Conservation (phyloP, 2,329 filamentous ascomycete genomes). For the Pleoardoris graminearum region DNA sequence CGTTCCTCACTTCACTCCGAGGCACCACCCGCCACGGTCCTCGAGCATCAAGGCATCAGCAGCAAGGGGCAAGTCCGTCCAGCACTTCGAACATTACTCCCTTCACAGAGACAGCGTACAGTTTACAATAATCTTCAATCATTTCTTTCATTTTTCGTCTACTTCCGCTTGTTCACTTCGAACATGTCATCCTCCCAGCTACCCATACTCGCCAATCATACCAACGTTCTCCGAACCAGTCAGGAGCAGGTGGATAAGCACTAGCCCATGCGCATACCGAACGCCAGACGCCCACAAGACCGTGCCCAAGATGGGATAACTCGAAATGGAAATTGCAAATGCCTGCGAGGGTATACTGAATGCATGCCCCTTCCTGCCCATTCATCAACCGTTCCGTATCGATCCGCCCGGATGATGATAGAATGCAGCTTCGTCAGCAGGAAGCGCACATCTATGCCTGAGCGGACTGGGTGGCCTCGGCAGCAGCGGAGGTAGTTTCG, state of each 20-base stretch:
- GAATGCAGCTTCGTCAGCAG: slow-evolving; percentile 10
- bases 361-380: no score
- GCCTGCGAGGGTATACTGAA: slow-evolving; percentile 9
- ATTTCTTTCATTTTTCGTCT: neutral
- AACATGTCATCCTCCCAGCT: neutral
- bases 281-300: neutral
- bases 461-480: neutral
- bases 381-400: neutral
- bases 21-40: no score
- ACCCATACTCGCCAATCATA: neutral
- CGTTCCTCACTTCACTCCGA: no score
- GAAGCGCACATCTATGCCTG: slow-evolving; percentile 11
- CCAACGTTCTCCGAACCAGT: slow-evolving; percentile 25
- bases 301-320: neutral
- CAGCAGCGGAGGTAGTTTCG: neutral
- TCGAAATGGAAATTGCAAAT: slow-evolving; percentile 3
- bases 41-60: no score
- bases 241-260: slow-evolving; percentile 13
- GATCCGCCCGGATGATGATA: neutral
- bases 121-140: neutral
- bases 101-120: no score
- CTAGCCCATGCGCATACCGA: neutral
- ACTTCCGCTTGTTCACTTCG: neutral
- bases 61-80: no score
- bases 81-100: no score